Percentiles rank a stretch among this genome's conserved stretches.
phyloP scores from a whole-genome alignment of 495 filamentous ascomycete genomes.

The Elasticomyces elasticus region DNA sequence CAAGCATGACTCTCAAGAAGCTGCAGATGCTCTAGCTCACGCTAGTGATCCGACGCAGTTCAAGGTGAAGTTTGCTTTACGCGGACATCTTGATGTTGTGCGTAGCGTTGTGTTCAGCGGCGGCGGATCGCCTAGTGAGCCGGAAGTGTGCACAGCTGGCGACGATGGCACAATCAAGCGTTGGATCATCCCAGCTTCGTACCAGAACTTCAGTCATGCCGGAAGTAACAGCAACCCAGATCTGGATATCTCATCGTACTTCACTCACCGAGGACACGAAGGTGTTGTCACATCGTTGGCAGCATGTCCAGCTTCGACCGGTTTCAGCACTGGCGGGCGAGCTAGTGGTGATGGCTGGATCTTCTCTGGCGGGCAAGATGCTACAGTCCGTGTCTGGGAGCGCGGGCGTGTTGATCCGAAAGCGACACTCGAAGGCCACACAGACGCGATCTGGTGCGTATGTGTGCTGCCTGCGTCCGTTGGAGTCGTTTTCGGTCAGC shows the following conservation, averaged over 20 bases:
- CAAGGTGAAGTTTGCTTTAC: conserved; percentile 82
- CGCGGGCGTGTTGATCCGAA: conserved; percentile 87
- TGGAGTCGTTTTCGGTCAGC: conserved; percentile 63
- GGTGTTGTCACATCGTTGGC: conserved; percentile 83
- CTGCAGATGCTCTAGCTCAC: conserved; percentile 46
- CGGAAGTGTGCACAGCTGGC: conserved; percentile 91
- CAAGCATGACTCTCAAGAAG: conserved; percentile 31
- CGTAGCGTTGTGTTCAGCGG: conserved; percentile 92
- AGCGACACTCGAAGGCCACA: conserved; percentile 87
- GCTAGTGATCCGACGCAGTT: conserved; percentile 39
- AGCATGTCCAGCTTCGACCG: conserved; percentile 72
- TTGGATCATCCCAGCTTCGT: conserved; percentile 80
- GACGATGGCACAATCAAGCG: conserved; percentile 93
- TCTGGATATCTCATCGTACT: conserved; percentile 83
- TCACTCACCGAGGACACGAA: conserved; percentile 85
- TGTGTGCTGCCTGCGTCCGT: conserved; percentile 84
- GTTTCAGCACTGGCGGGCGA: conserved; percentile 79
- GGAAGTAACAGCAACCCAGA: conserved; percentile 45
- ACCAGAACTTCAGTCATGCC: conserved; percentile 37
- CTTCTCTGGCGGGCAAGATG: conserved; percentile 92
- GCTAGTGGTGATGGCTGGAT: conserved; percentile 89
- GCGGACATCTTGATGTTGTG: conserved; percentile 89
- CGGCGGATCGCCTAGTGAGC: conserved; percentile 85
- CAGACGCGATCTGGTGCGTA: conserved; percentile 89
- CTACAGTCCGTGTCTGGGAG: conserved; percentile 91